Conservation (phyloP, 768 basidiomycete genomes). For the Leucocoprinus leucothites region DNA sequence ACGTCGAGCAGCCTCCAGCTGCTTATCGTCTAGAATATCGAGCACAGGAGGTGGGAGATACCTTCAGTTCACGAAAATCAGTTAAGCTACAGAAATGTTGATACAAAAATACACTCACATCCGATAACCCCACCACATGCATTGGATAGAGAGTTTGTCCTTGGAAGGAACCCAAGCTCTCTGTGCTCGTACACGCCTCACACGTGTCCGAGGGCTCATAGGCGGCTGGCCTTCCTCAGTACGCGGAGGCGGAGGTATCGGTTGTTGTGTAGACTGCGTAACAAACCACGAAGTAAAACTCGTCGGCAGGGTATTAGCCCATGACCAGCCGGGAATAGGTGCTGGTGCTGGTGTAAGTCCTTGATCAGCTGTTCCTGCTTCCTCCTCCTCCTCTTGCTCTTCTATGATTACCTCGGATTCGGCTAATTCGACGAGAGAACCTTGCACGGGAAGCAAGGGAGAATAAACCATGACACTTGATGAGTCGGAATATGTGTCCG, state of each 20-base stretch:
- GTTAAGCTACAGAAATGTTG: background rate
- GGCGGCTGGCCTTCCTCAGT: too few relatives aligned
- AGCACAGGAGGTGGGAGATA: slow-evolving; percentile 80
- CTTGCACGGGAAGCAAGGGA: background rate
- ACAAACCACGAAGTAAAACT: slow-evolving; percentile 8
- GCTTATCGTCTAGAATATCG: slow-evolving; percentile 58
- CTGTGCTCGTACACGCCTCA: slow-evolving; percentile 5
- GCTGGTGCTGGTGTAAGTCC: background rate
- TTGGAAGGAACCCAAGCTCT: slow-evolving; percentile 65
- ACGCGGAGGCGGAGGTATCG: background rate
- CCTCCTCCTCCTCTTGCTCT: slow-evolving; percentile 1
- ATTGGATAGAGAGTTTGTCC: slow-evolving; percentile 71
- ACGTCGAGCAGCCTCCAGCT: slow-evolving; percentile 68
- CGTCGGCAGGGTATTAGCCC: slow-evolving; percentile 1
- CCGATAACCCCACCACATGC: slow-evolving; percentile 85
- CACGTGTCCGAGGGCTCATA: slow-evolving; percentile 7
- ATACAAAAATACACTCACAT: slow-evolving; percentile 45
- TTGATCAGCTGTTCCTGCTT: background rate
- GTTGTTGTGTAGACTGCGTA: background rate
- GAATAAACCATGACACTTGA: slow-evolving; percentile 7
- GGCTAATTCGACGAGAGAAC: slow-evolving; percentile 5
- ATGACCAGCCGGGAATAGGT: slow-evolving; percentile 5
- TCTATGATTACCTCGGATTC: slow-evolving; percentile 8
- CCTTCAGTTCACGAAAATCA: slow-evolving; percentile 32
- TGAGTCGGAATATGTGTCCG: background rate